Conservation (phyloP, 2,329 filamentous ascomycete species). For the Colletotrichum melonis region DNA sequence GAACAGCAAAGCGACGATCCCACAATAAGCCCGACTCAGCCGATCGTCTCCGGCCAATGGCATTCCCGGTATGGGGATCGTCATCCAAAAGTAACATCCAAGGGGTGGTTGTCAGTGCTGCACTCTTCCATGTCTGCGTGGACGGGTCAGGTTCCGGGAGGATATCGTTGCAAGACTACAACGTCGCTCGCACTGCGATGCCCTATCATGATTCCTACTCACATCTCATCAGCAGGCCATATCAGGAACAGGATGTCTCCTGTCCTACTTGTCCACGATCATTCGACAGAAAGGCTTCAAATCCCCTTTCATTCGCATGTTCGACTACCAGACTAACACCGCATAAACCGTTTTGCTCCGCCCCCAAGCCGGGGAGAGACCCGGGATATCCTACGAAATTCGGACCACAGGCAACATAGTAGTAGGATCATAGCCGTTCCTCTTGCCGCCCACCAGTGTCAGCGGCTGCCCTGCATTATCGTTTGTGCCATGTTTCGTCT, state of each 20-base stretch:
- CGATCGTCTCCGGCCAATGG: slow-evolving; percentile 21
- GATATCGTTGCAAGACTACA: neutral
- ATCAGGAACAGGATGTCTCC: slow-evolving; percentile 22
- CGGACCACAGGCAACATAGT: slow-evolving; percentile 13
- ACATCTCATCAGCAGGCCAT: slow-evolving; percentile 7
- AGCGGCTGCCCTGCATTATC: slow-evolving; percentile 20
- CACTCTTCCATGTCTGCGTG: neutral
- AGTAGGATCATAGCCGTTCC: slow-evolving; percentile 14
- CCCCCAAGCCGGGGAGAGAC: neutral
- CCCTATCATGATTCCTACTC: slow-evolving; percentile 10
- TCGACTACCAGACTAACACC: neutral
- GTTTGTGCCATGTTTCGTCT: neutral
- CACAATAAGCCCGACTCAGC: slow-evolving; percentile 33
- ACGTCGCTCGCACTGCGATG: neutral
- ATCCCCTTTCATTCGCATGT: neutral
- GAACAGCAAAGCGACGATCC: slow-evolving; percentile 24
- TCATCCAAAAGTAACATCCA: slow-evolving; percentile 12
- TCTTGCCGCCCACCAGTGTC: neutral
- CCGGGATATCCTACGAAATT: neutral
- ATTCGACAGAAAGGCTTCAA: neutral
- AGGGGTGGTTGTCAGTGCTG: slow-evolving; percentile 2
- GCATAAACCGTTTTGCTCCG: neutral
- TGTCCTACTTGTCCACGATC: neutral
- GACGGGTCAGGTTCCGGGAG: slow-evolving; percentile 4
- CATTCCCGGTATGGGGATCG: slow-evolving; percentile 17